Conservation (phyloP, 371 early-diverging fungal species). For the Capillidium heterosporum region DNA sequence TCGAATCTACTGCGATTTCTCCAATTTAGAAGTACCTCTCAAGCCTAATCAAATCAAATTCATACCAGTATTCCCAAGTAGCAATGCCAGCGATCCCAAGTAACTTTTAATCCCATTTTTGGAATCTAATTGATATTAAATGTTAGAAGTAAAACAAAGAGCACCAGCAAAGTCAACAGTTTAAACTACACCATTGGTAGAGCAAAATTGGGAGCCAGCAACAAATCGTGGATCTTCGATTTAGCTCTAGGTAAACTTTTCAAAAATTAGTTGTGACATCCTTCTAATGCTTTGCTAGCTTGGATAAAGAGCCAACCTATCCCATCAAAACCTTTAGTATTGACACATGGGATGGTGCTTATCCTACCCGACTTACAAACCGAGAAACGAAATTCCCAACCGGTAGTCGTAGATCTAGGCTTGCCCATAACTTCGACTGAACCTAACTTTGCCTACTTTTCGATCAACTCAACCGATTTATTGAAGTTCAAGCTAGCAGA, state of each 20-base stretch:
- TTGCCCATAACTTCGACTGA: background rate
- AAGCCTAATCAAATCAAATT: background rate
- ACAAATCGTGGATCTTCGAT: background rate
- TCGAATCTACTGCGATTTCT: background rate
- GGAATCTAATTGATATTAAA: background rate
- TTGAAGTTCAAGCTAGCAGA: background rate
- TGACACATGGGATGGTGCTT: background rate
- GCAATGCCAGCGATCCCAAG: background rate
- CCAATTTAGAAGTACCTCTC: background rate
- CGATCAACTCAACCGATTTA: background rate
- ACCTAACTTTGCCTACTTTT: background rate
- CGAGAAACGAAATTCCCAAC: too few species aligned
- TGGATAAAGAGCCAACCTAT: background rate
- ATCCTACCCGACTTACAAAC: background rate
- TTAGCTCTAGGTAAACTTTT: background rate
- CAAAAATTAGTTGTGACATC: background rate
- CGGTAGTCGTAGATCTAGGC: too few species aligned
- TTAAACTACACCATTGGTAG: background rate
- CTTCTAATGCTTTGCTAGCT: background rate
- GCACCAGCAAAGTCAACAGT: background rate
- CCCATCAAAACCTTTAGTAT: background rate
- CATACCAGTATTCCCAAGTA: background rate
- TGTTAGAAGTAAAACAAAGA: background rate
- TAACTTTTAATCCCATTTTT: background rate
- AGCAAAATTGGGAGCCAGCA: background rate